Evolutionary conservation across 1,284 basidiomycete species (phyloP), one percentile per base, ranked within the genome.

Genomic region (Cutaneotrichosporon arboriforme): DNA sequence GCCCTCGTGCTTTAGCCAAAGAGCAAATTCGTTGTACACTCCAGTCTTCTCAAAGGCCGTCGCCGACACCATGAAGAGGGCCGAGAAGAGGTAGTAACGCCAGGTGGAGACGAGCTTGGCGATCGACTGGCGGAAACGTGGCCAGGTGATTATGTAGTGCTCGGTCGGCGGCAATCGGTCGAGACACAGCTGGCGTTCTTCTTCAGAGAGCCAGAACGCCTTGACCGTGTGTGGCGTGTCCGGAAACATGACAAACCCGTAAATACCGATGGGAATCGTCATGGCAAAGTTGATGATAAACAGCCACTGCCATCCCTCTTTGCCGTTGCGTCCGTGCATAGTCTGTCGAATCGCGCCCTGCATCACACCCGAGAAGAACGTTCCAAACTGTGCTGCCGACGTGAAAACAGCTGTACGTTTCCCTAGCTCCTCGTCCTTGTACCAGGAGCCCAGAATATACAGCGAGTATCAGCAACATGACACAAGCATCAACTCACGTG

Each of bases 371-470:
- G 62, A 64, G 60, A 73, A 72, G 18, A 73, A 57, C 3, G 64
- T 63, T 1, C 69, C 70, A 20, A 64, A 51, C 44, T 73, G 68
- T 15, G 68, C 68, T 13, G 66, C 62, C 14, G 64, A 58, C 0
- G 68, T 65, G 51, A 73, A 69, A 26, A 71, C 64, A 4, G 69
- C 69, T 12, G 68, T 64, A 12, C 70, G 60, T 47, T 66, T 66
- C 42, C 69, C 70, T 33, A 73, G 62, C 51, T 73, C 69, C 21
- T 50, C 35, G 51, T 70, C 65, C 50, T 70, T 67, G 60, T 70
- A 73, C 69, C 70, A 71, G 1, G 65, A 67, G 9, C 70, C 70
- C 7, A 73, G 66, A 42, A 73, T 64, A 57, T 71, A 72, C 61
- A 66, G 46, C 4, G 14, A 31, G 7, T 5, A 21, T 53, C 46